Percentiles rank a stretch among this genome's conserved stretches.
Conservation (phyloP, 352 stramenopile species). For the Globisporangium uncinulatum region DNA sequence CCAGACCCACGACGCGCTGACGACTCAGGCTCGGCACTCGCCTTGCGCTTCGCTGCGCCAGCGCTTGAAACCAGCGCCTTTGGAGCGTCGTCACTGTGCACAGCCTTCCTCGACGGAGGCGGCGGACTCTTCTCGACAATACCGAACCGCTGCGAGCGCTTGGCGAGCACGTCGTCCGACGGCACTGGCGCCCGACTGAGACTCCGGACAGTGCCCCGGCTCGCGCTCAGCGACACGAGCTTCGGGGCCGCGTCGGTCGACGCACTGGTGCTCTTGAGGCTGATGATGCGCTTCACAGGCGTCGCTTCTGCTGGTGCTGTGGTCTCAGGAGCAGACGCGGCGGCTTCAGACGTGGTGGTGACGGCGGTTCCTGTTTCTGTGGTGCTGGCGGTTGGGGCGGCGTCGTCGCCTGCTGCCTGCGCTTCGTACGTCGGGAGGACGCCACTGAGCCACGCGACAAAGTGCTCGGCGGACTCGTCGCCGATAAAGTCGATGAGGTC, state of each 20-base stretch:
- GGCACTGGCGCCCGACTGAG: slow-evolving; percentile 37
- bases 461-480: slow-evolving; percentile 66
- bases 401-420: slow-evolving; percentile 8
- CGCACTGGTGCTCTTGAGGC: slow-evolving; percentile 40
- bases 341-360: slow-evolving; percentile 6
- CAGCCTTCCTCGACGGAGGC: slow-evolving; percentile 11
- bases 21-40: slow-evolving; percentile 10
- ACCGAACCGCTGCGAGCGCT: slow-evolving; percentile 76
- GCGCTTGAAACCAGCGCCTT: slow-evolving; percentile 21
- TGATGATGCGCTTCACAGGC: slow-evolving; percentile 52
- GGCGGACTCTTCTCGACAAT: slow-evolving; percentile 30
- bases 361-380: slow-evolving; percentile 1
- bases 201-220: slow-evolving; percentile 44
- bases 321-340: slow-evolving; percentile 7
- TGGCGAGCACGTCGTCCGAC: slow-evolving; percentile 50
- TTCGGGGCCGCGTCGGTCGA: slow-evolving; percentile 33
- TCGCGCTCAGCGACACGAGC: slow-evolving; percentile 36
- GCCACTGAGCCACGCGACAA: slow-evolving; percentile 62
- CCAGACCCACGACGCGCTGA: slow-evolving; percentile 10
- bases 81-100: slow-evolving; percentile 10
- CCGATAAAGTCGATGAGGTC: slow-evolving; percentile 84
- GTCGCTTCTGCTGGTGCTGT: slow-evolving; percentile 10
- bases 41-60: slow-evolving; percentile 14
- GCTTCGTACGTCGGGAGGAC: slow-evolving; percentile 47
- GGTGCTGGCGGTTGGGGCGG: no score